Base-by-base conservation (phyloP, 352 stramenopile genomes). In the Blastocystis sp. region DNA sequence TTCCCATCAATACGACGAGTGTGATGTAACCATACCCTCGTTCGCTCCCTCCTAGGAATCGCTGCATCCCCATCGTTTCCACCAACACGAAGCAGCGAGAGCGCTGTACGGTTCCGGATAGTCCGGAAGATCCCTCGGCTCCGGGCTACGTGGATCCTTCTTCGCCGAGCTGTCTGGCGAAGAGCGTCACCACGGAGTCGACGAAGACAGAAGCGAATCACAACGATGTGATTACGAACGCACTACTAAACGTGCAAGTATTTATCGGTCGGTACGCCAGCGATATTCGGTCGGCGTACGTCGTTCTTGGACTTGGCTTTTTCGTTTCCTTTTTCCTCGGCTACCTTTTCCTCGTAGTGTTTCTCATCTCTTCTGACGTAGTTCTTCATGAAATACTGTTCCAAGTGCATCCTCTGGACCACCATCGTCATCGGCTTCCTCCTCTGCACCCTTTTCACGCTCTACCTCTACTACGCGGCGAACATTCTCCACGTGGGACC, bases 351-450 rank as follows among this genome's bases (percentile, higher is more conserved):
- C 85, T 94, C 2, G 90, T 94, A 29, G 92, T 89, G 89, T 65
- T 92, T 18, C 89, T 81, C 1, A 87, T 92, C 14, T 91, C 89
- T 88, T 87, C 81, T 9, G 91, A 91, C 92, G 29, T 24, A 92
- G 34, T 69, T 92, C 11, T 87, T 93, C 54, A 69, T 93, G 24
- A 90, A 90, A 29, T 93, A 89, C 84, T 94, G 89, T 75, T 90
- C 91, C 4, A 90, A 91, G 1, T 84, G 92, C 44, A 93, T 93
- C 59, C 90, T 94, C 14, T 94, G 91, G 91, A 86, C 92, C 42
- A 89, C 91, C 9, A 90, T 94, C 75, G 86, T 92, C 1, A 57
- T 92, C 18, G 76, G 92, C 7, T 91, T 94, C 56, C 89, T 91
- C 0, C 79, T 93, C 0, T 89, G 93, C 84, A 71, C 93, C 78